Base-by-base conservation (phyloP, 139 green algal species). In the Bryopsis sp. region DNA sequence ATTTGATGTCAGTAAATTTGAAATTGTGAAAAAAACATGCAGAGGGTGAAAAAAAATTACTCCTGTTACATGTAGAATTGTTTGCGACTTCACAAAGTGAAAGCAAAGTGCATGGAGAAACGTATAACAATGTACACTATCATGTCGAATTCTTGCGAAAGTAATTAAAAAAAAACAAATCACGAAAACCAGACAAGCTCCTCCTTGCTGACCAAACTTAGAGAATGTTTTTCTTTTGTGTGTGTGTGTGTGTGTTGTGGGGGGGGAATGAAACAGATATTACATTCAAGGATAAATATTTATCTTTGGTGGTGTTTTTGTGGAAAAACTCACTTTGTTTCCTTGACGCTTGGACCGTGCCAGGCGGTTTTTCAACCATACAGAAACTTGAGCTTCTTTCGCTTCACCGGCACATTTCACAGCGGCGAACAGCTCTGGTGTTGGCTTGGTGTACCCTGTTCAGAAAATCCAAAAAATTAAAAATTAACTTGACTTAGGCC, bases 341-440 rank as follows among this genome's bases (percentile, higher is more conserved):
- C 15, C 70, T 59, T 72, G 50, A 35, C 70, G 22, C 33, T 79
- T 79, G 33, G 66, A 48, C 28, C 74, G 48, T 11, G 74, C 74
- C 26, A 79, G 69, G 47, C 74, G 60, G 24, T 79, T 79, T 59
- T 79, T 79, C 39, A 79, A 62, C 74, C 74, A 79, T 2, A 79
- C 74, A 22, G 39, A 31, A 5, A 79, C 74, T 54, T 79, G 73
- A 36, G 62, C 5, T 38, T 79, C 74, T 34, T 59, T 79, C 28
- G 74, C 74, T 34, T 67, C 59, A 22, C 74, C 74, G n/a, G 71
- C 71, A 31, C 37, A 8, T n/a, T 67, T 54, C 11, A 79, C 74
- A 33, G 31, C 31, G 19, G 48, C 43, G 47, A 54, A 64, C 70
- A 79, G 47, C 57, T 79, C 74, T 59, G 54, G 46, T 26, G 74